Conservation (phyloP, 768 basidiomycete species). For the Mrakia gelida region DNA sequence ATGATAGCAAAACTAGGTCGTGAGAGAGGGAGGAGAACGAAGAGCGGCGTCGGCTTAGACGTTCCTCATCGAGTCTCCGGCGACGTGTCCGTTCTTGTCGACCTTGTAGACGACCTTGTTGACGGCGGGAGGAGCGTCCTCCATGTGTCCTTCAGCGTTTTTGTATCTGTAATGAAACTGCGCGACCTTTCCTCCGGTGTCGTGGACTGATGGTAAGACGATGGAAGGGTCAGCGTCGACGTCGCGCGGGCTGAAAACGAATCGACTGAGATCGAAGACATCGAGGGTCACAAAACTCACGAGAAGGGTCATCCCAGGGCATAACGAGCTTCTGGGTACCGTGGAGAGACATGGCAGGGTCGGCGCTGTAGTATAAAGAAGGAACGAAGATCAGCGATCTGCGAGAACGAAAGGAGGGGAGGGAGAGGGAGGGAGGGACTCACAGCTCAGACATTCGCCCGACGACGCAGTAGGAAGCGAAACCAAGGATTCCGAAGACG, state of each 20-base stretch:
- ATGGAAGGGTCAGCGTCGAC: not conserved
- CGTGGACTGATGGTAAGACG: not conserved
- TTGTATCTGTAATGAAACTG: conserved; percentile 22
- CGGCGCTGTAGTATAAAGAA: conserved; percentile 10
- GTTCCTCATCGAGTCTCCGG: not conserved
- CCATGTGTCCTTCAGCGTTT: conserved; percentile 24
- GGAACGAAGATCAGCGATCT: not conserved
- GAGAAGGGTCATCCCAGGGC: conserved; percentile 26
- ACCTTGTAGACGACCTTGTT: not conserved
- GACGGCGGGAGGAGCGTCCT: conserved; percentile 23
- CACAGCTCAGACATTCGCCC: conserved; percentile 5
- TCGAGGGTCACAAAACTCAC: not conserved
- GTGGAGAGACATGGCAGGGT: conserved; percentile 26
- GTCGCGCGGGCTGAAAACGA: not conserved
- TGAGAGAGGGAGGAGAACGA: not conserved
- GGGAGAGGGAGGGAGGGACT: not conserved
- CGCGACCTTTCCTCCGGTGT: conserved; percentile 3
- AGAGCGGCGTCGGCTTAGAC: not conserved
- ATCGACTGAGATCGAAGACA: not conserved
- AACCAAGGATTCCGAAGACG: conserved; percentile 14
- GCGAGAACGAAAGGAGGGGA: not conserved
- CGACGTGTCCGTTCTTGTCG: not conserved
- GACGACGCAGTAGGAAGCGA: conserved; percentile 23
- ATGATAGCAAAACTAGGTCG: not conserved
- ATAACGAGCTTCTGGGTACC: conserved; percentile 25